phyloP scores from a whole-genome alignment of 2,329 filamentous ascomycete genomes.

The Trichoderma gracile region DNA sequence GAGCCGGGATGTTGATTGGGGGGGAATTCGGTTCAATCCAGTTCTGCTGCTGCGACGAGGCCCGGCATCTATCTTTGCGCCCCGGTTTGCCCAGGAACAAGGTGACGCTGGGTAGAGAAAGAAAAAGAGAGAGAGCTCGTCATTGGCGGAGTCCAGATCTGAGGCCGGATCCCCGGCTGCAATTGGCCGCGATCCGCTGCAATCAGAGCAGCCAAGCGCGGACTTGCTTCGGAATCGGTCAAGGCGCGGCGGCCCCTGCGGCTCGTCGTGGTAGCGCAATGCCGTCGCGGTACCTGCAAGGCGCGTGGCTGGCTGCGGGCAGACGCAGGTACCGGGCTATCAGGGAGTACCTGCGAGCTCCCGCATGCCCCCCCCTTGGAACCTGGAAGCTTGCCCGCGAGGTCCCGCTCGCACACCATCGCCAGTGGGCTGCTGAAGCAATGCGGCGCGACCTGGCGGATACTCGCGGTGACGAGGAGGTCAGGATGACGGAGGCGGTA shows the following conservation, averaged over 20 bases:
- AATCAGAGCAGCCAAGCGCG: not conserved
- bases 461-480: not conserved
- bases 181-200: not conserved
- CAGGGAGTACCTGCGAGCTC: not conserved
- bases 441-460: slow-evolving; percentile 9
- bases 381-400: not conserved
- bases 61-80: slow-evolving; percentile 10
- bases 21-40: no score
- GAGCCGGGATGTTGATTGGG: not conserved
- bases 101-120: not conserved
- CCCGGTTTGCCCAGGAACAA: not conserved
- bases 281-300: not conserved
- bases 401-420: slow-evolving; percentile 16
- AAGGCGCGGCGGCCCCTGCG: not conserved
- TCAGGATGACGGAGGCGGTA: slow-evolving; percentile 3
- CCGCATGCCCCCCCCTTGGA: no score
- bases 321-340: not conserved
- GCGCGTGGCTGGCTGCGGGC: not conserved
- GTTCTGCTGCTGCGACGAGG: no score
- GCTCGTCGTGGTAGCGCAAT: not conserved
- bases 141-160: slow-evolving; percentile 20
- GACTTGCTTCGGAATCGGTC: slow-evolving; percentile 17
- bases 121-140: not conserved
- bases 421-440: not conserved
- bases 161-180: not conserved